phyloP scores from a whole-genome alignment of 768 basidiomycete species.

The Boletus sp. region DNA sequence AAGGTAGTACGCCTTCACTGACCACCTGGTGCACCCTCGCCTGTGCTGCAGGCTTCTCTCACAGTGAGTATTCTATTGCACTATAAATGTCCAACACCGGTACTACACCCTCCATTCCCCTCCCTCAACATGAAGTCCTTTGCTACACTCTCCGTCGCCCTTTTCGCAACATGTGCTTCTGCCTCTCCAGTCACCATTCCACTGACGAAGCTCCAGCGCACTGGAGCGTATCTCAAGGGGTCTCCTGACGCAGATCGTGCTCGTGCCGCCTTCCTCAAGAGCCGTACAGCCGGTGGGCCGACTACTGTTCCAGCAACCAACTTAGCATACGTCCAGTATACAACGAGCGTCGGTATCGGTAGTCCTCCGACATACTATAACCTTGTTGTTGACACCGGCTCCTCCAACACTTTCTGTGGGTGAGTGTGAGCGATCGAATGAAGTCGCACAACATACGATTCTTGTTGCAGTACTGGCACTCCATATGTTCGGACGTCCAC shows the following conservation, averaged over 20 bases:
- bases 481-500: constrained; percentile 23
- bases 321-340: constrained; percentile 17
- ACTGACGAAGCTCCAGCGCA: constrained; percentile 12
- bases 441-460: neutral
- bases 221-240: constrained; percentile 16
- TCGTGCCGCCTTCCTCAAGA: constrained; percentile 13
- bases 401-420: constrained; percentile 32
- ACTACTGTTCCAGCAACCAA: constrained; percentile 17
- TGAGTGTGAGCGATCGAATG: neutral
- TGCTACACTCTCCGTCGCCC: neutral
- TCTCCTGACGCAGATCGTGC: constrained; percentile 18
- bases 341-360: constrained; percentile 26
- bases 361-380: constrained; percentile 27
- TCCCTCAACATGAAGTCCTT: constrained; percentile 14
- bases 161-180: constrained; percentile 8
- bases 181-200: constrained; percentile 7
- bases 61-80: neutral
- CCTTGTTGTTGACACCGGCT: constrained; percentile 33
- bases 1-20: neutral
- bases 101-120: neutral
- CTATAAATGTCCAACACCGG: constrained; percentile 1
- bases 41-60: neutral
- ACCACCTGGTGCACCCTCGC: neutral
- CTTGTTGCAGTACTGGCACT: constrained; percentile 16
- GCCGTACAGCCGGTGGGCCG: neutral